Percentiles rank a stretch among this genome's conserved stretches.
phyloP scores from a whole-genome alignment of 208 protist species.

The Leishmania guyanensis region DNA sequence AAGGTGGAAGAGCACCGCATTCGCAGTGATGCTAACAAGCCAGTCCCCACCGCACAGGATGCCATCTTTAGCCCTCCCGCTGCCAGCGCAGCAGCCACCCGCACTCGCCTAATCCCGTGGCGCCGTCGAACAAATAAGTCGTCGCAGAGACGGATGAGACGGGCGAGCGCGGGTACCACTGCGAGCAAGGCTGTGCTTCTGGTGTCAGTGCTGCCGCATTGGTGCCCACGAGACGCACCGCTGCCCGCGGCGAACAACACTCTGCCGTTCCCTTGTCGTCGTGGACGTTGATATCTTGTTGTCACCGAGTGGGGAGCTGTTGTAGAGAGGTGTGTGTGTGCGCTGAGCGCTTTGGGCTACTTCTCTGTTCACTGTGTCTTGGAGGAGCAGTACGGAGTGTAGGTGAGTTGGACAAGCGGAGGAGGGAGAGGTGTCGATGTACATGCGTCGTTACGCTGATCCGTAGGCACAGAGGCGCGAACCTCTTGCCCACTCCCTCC shows the following conservation, averaged over 20 bases:
- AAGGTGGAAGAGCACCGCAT: background rate
- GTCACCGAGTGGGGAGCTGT: background rate
- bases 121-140: no score
- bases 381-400: slow-evolving; percentile 32
- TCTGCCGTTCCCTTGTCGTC: background rate
- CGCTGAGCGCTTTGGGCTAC: slow-evolving; percentile 52
- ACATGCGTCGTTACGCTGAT: background rate
- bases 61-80: no score
- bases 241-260: background rate
- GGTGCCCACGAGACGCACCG: no score
- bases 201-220: no score
- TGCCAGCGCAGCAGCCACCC: no score
- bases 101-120: no score
- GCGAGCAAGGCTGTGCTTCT: no score
- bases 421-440: background rate
- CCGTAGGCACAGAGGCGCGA: background rate
- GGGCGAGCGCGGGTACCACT: no score
- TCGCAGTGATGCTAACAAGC: no score
- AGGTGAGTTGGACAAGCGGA: background rate
- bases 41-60: no score
- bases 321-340: slow-evolving; percentile 16
- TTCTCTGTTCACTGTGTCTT: slow-evolving; percentile 49
- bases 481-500: background rate
- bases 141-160: no score
- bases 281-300: background rate